Base-by-base conservation (phyloP, 192 early-diverging fungal species). In the Coemansia sp. region DNA sequence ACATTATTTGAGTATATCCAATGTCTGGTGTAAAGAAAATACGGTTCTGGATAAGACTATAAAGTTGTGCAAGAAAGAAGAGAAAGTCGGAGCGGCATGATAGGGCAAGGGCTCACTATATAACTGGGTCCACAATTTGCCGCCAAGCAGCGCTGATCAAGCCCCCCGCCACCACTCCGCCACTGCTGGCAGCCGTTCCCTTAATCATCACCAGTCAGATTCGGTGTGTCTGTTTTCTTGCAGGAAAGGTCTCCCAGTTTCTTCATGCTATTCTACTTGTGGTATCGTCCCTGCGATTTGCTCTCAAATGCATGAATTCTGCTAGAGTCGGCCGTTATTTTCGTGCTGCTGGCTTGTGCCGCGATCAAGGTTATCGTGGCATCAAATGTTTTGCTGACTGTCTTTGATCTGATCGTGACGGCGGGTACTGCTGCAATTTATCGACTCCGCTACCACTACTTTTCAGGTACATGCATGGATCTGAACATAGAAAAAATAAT, bases 361-460 rank as follows among this genome's bases (percentile, higher is more conserved):
- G 75, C 69, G 42, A 19, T 71, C 10, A 71, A 78, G 40, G 64
- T 80, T 31, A 40, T 73, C 23, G 67, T 66, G 11, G 30, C 63
- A 19, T 73, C 67, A 16, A 72, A 73, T 58, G 58, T 31, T 47
- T 63, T 80, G 42, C 63, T 80, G 16, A 32, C 57, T 18, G 31
- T 58, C 19, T 69, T 73, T 25, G 21, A 31, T 2, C 4, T 60
- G 2, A 49, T 38, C 23, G 53, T 48, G 9, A 42, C 46, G 27
- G 16, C 43, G 0, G 44, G 31, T 12, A 48, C 22, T 7, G 24
- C 55, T 23, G 56, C 31, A 0, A 21, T 46, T 21, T 23, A 32
- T 25, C 65, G 77, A 12, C 35, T 80, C 31, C 77, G 77, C 47
- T 80, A 80, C 48, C 77, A 80, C 53, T 80, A 70, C 62, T 65